Base-by-base conservation (phyloP, 495 filamentous ascomycete species). In the Aspergillus coremiiformis region DNA sequence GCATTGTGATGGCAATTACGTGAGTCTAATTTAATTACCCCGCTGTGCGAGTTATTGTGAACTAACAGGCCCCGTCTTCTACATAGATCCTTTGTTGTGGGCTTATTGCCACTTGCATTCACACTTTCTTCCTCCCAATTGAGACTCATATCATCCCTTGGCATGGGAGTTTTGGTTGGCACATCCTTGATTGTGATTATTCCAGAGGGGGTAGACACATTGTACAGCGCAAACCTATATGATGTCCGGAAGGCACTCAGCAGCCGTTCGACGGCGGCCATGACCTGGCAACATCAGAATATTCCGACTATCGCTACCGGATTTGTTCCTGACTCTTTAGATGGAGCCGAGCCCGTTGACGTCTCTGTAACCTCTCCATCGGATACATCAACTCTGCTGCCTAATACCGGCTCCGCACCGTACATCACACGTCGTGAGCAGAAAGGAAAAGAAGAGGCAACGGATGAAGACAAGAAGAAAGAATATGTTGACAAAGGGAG, bases 101-200 rank as follows among this genome's bases (percentile, higher is more conserved):
- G 93, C 70, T 86, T 88, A 66, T 80, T 98, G 62, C 93, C 93
- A 50, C 78, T 98, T 30, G 90, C 88, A 35, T 86, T 98, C 73
- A 79, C 85, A 46, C 80, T 98, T 12, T 90, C 93, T n/a, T 84
- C 84, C 52, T 88, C 89, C 30, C 89, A 95, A 64, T 74, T 96
- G 21, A 83, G 93, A 62, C 67, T 96, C 30, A 88, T 97, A 66
- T 90, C 90, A 10, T 89, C 90, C 19, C 82, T 98, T 64, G 93
- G 93, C 26, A 89, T 96, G 73, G 93, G 93, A 35, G 85, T 98
- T 14, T 75, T 98, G 7, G 90, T 98, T 19, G 93, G 93, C 30
- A 97, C 92, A 29, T 89, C 90, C 8, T 78, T 98, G 57, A 90
- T 97, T 50, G 89, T 98, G 2, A 98, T 98, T 64, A 95, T 98